Evolutionary conservation across 257 asterid genomes (phyloP), one percentile per base, ranked within the genome.

Genomic region (Petrea volubilis): DNA sequence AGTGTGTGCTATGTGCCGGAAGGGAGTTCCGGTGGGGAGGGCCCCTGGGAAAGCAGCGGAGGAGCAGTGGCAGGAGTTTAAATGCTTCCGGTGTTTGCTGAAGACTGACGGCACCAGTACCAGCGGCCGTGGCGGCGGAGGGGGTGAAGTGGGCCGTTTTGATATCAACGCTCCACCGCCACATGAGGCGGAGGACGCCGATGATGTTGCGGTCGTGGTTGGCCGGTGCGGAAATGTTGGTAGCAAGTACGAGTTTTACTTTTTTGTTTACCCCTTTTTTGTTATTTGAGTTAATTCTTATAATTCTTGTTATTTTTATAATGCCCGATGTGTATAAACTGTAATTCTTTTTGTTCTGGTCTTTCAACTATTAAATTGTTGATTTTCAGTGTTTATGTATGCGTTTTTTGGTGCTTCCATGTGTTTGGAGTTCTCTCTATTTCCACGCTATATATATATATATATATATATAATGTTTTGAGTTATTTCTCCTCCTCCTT

Each of bases 101-200:
- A 69, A 75, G 70, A 59, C 41, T 52, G 75, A 65, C 43, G 68
- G 31, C 38, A 51, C 24, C 10, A 24, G 73, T 28, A 46, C 50
- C 71, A 27, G 77, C 53, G 63, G 60, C 13, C 38, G 73, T 3
- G 70, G 74, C 18, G 58, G 74, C n/a, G 74, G 69, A 6, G 77
- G 75, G 34, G 79, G 74, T 17, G 83, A 77, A 14, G 75, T 64
- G 24, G 92, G 85, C 34, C 70, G 88, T 13, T 71, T 90, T 66
- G 96, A 91, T 52, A 92, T 92, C 56, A 88, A 86, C 75, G 87
- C 88, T 15, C 67, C 90, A 14, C 96, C 97, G 2, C 97, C 97
- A 0, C 70, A 75, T 29, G 98, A 90, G 79, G 76, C 65, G 67
- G 95, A 80, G 77, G 95, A 84, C 18, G 85, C 74, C 57, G 90